Evolutionary conservation across 2,329 filamentous ascomycete species (phyloP).

Genomic region (Stachybotrys elegans): DNA sequence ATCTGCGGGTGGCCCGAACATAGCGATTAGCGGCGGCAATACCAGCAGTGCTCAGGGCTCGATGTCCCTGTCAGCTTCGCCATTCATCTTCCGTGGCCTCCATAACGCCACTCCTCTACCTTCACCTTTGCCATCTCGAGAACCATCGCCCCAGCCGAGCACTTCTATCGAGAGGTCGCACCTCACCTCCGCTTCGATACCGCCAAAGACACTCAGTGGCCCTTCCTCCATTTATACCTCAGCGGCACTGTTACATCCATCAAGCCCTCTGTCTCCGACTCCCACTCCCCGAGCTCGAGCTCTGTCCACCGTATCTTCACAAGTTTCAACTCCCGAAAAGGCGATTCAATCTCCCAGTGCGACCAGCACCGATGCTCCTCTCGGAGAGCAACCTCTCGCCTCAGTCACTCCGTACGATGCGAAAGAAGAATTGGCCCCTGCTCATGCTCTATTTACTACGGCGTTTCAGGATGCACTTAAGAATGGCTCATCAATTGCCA

Average conservation of each 20-base stretch:
- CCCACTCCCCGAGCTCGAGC: not conserved
- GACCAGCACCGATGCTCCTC: not conserved
- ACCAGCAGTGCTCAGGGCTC: not conserved
- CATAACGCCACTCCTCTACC: not conserved
- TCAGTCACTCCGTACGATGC: slow-evolving; percentile 1
- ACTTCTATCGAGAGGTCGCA: not conserved
- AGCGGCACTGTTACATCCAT: not conserved
- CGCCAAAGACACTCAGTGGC: not conserved
- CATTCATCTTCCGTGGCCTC: not conserved
- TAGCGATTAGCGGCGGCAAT: not conserved
- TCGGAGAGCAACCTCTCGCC: not conserved
- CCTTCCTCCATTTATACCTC: not conserved
- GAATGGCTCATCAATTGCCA: not conserved
- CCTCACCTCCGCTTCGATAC: not conserved
- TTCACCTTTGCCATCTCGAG: not conserved
- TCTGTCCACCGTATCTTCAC: not conserved
- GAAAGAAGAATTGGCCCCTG: not conserved
- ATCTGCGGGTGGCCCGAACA: not conserved
- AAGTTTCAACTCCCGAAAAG: not conserved
- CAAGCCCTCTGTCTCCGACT: not conserved
- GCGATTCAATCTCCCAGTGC: not conserved
- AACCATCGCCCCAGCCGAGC: not conserved
- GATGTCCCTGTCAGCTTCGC: not conserved
- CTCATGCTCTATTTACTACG: slow-evolving; percentile 2
- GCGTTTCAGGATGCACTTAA: not conserved